Percentiles rank a stretch among this genome's conserved stretches.
These are phyloP conservation scores for Puccinia coronata DNA, from an alignment of 1,284 basidiomycete genomes.

Conservation along the genomic window DNA sequence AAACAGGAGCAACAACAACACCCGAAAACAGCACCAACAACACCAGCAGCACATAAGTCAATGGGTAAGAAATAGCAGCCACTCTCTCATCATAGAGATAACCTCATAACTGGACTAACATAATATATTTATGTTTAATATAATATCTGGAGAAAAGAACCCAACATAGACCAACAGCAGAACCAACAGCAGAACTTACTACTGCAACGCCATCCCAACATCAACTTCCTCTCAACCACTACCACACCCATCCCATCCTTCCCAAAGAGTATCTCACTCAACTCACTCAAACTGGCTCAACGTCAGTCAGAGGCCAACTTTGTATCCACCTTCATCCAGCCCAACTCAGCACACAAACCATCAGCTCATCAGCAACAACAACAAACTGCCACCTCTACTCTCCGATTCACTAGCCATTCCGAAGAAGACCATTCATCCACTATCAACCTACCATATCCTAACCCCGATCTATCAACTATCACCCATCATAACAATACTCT, in stretches of 20 bases:
- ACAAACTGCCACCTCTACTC: background rate
- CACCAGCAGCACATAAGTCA: background rate
- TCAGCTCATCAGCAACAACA: background rate
- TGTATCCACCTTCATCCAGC: background rate
- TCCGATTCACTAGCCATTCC: background rate
- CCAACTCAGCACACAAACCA: background rate
- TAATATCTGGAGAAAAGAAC: too few species aligned
- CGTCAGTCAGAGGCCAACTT: slow-evolving; percentile 14
- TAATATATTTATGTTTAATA: too few species aligned
- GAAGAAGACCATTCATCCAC: background rate
- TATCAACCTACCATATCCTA: slow-evolving; percentile 14
- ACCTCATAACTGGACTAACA: too few species aligned
- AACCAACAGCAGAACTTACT: background rate
- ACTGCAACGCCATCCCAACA: slow-evolving; percentile 11
- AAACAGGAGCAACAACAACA: too few species aligned
- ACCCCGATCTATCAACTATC: slow-evolving; percentile 19
- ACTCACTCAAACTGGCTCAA: background rate
- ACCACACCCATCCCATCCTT: slow-evolving; percentile 19
- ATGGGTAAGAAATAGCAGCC: too few species aligned
- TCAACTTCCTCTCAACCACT: slow-evolving; percentile 11
- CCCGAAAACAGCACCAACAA: background rate
- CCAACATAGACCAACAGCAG: too few species aligned
- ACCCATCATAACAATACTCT: background rate
- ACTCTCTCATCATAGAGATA: too few species aligned
- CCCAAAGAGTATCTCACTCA: slow-evolving; percentile 4